phyloP scores from a whole-genome alignment of 2,329 filamentous ascomycete species.

The Raffaelea albimanens region DNA sequence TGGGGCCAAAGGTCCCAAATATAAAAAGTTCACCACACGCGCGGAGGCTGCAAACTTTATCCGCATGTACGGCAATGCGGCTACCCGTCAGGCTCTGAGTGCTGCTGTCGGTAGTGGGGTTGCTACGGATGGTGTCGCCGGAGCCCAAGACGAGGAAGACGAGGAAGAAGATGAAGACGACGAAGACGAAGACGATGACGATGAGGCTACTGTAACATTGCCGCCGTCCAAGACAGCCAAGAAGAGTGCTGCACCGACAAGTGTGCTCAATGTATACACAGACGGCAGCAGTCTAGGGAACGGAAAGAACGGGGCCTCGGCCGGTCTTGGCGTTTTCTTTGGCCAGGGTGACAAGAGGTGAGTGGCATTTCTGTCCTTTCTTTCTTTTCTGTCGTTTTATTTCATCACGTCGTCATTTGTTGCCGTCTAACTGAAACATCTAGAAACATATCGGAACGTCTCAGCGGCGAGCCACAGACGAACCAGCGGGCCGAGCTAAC shows the following conservation, averaged over 20 bases:
- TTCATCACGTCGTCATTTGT: background rate
- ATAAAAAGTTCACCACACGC: constrained; percentile 59
- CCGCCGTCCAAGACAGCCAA: constrained; percentile 26
- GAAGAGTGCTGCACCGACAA: constrained; percentile 10
- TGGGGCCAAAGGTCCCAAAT: constrained; percentile 60
- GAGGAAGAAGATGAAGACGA: constrained; percentile 16
- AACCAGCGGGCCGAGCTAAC: constrained; percentile 96
- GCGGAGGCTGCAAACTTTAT: constrained; percentile 75
- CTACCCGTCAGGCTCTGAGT: constrained; percentile 31
- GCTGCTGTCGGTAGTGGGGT: constrained; percentile 14
- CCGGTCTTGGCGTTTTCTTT: constrained; percentile 57
- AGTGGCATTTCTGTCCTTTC: constrained; percentile 9
- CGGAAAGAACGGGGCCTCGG: constrained; percentile 42
- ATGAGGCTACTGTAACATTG: constrained; percentile 21
- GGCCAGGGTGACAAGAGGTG: constrained; percentile 45
- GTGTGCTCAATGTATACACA: constrained; percentile 43
- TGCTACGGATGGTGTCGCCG: constrained; percentile 17
- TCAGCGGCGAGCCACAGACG: constrained; percentile 68
- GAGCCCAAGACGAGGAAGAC: constrained; percentile 15
- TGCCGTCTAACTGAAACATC: background rate
- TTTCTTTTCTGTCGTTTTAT: background rate
- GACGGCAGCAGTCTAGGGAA: constrained; percentile 55
- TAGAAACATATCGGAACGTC: constrained; percentile 63
- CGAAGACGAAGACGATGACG: constrained; percentile 19
- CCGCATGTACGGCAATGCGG: constrained; percentile 31